Evolutionary conservation across 441 rosid genomes (phyloP).

Genomic region (Euphorbia celastroides): DNA sequence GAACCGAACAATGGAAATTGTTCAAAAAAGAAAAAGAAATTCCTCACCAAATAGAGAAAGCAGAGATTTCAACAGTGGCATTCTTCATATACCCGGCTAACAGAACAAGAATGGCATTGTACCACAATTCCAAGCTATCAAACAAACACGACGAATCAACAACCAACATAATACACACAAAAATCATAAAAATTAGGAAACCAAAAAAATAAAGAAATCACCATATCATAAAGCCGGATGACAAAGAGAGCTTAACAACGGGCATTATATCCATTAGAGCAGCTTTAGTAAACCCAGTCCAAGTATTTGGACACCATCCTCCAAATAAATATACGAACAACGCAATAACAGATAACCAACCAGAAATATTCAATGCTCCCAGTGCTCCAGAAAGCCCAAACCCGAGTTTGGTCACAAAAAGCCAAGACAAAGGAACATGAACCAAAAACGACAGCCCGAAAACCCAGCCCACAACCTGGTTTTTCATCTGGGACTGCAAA

Average conservation of each 20-base stretch:
- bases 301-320: slow-evolving; percentile 63
- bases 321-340: slow-evolving; percentile 52
- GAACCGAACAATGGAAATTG: too few relatives aligned
- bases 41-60: slow-evolving; percentile 65
- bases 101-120: slow-evolving; percentile 44
- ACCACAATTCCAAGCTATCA: slow-evolving; percentile 64
- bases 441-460: slow-evolving; percentile 29
- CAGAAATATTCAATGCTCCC: slow-evolving; percentile 39
- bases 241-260: slow-evolving; percentile 52
- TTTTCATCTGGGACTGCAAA: slow-evolving; percentile 63
- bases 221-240: slow-evolving; percentile 78
- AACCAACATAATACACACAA: too few relatives aligned
- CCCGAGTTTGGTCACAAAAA: slow-evolving; percentile 35
- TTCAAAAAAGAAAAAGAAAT: neutral
- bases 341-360: slow-evolving; percentile 37
- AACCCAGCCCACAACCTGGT: slow-evolving; percentile 43
- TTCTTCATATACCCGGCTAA: slow-evolving; percentile 59
- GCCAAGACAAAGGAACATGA: slow-evolving; percentile 51
- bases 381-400: slow-evolving; percentile 59
- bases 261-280: slow-evolving; percentile 51
- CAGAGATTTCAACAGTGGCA: slow-evolving; percentile 45
- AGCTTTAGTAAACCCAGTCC: slow-evolving; percentile 57
- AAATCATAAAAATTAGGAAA: too few relatives aligned
- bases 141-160: neutral
- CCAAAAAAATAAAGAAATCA: neutral